Evolutionary conservation across 2,329 filamentous ascomycete species (phyloP), one percentile per base, ranked within the genome.

Genomic region (Hirsutella rhossiliensis): DNA sequence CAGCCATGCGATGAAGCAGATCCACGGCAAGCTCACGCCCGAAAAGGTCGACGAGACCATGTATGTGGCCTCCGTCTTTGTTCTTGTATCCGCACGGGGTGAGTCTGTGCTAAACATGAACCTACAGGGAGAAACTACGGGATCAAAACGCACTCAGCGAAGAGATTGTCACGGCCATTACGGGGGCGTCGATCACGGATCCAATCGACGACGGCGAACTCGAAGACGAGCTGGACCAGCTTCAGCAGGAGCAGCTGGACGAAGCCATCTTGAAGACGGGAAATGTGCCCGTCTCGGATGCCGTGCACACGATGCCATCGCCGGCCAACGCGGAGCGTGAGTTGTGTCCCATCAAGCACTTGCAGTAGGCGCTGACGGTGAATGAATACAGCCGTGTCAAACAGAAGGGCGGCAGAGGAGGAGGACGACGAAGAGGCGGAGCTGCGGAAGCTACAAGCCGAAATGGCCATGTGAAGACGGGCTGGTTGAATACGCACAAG

Each of bases 391-490:
- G 62, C 58, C 43, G 50, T 63, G 27, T 55, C 61, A 29, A 56
- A 44, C 51, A 61, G 56, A 54, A 58, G 55, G 45, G 54, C 77
- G 53, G 66, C 68, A 48, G 62, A 60, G 53, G 80, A 84, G 60
- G 87, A 95, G 63, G 89, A 96, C 63, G 90, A 97, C 73, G 92
- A 97, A 61, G 90, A 97, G 64, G 90, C 83, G 56, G 90, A 97
- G 69, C 72, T 97, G 59, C 79, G 84, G 65, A 96, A 92, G 68
- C 66, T 98, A 54, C 88, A 94, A 62, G 89, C 87, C 31, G 90
- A 96, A 66, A 97, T 97, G 90, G 89, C 89, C 52, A 95, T 96
- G 83, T 94, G 58, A 73, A 45, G 38, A 34, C 11, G 5, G 30
- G 19, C 29, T 28, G 29, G 12, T 23, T 36, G 36, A 36, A 32